A percentile compares a stretch with the other conserved stretches of the same genome.
Evolutionary conservation across 495 filamentous ascomycete species (phyloP).

Genomic region (Hypoxylon lenormandii): DNA sequence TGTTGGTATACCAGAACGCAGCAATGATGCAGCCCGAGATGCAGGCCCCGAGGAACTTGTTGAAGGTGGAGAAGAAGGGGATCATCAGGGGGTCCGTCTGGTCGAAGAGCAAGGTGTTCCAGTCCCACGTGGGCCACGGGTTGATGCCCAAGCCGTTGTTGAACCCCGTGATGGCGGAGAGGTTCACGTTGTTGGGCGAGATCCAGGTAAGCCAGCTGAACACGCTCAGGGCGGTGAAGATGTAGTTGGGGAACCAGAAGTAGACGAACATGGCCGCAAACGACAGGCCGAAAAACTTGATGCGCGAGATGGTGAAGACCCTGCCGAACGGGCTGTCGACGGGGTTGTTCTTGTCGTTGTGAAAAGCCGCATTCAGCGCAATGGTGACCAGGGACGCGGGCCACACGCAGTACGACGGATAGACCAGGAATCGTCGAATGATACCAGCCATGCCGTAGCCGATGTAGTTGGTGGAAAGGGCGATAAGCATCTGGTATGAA

Average conservation of each 20-base stretch:
- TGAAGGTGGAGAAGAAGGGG: slow-evolving; percentile 60
- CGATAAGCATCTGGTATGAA: slow-evolving; percentile 60
- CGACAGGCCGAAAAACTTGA: slow-evolving; percentile 53
- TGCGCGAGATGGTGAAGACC: slow-evolving; percentile 51
- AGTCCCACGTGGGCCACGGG: slow-evolving; percentile 58
- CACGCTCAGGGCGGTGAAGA: slow-evolving; percentile 53
- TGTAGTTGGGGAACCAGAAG: slow-evolving; percentile 61
- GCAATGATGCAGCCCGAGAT: slow-evolving; percentile 50
- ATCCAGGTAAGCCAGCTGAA: slow-evolving; percentile 63
- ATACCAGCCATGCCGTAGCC: slow-evolving; percentile 67
- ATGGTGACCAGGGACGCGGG: slow-evolving; percentile 59
- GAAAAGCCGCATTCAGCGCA: slow-evolving; percentile 60
- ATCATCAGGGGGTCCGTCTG: slow-evolving; percentile 57
- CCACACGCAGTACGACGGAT: slow-evolving; percentile 61
- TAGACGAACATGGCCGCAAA: slow-evolving; percentile 57
- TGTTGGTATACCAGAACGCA: slow-evolving; percentile 55
- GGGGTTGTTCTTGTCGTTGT: slow-evolving; percentile 49
- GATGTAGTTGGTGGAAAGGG: slow-evolving; percentile 61
- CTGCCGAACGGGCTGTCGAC: slow-evolving; percentile 53
- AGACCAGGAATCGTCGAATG: slow-evolving; percentile 68
- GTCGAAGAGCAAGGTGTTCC: slow-evolving; percentile 54
- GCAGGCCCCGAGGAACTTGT: slow-evolving; percentile 53
- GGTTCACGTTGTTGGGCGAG: slow-evolving; percentile 51
- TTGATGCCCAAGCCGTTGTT: slow-evolving; percentile 55
- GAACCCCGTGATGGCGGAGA: slow-evolving; percentile 51